These are phyloP conservation scores for Rubroshorea leprosula DNA, from an alignment of 345 rosid species.

Conservation along the genomic window DNA sequence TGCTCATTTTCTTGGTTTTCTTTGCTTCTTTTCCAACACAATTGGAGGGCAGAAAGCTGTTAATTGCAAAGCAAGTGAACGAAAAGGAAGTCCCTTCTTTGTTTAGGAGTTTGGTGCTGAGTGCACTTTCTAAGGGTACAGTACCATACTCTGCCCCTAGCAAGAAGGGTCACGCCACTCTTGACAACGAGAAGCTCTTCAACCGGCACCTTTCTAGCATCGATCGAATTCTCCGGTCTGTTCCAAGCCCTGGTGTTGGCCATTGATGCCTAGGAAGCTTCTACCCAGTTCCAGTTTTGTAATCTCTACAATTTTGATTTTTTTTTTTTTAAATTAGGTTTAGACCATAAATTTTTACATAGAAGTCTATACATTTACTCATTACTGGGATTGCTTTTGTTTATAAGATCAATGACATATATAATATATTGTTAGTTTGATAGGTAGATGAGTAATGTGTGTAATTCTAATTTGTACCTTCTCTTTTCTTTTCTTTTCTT, in stretches of 20 bases:
- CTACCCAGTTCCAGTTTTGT: too few relatives aligned
- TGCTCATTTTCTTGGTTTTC: conserved; percentile 27
- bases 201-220: conserved; percentile 50
- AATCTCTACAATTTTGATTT: too few relatives aligned
- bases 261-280: too few relatives aligned
- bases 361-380: too few relatives aligned
- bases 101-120: conserved; percentile 33
- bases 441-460: too few relatives aligned
- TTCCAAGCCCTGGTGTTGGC: conserved; percentile 89
- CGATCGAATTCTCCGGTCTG: conserved; percentile 61
- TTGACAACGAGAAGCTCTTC: conserved; percentile 42
- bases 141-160: conserved; percentile 58
- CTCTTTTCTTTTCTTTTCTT: too few relatives aligned
- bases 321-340: too few relatives aligned
- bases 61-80: conserved; percentile 3
- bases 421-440: too few relatives aligned
- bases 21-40: conserved; percentile 25
- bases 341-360: too few relatives aligned
- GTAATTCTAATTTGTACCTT: too few relatives aligned
- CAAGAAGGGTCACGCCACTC: conserved; percentile 54
- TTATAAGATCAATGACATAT: too few relatives aligned
- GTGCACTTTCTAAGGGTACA: conserved; percentile 58
- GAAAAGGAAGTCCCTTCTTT: conserved; percentile 14
- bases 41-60: conserved; percentile 46
- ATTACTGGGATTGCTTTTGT: too few relatives aligned